These are phyloP conservation scores for Colletotrichum endophyticum DNA, from an alignment of 2,329 filamentous ascomycete genomes.

Conservation along the genomic window DNA sequence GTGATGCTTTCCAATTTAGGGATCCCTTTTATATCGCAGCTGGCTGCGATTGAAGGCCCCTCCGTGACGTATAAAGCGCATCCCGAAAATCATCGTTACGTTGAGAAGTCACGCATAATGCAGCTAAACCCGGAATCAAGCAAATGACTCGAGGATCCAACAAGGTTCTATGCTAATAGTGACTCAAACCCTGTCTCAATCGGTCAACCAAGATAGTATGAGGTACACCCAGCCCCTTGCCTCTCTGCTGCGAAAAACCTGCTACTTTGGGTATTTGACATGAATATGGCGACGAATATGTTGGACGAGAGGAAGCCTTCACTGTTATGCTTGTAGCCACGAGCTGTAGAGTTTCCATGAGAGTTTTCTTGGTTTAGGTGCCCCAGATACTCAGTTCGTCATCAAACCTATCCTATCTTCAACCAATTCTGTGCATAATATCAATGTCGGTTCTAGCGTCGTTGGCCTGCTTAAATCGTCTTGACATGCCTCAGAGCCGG, in stretches of 20 bases:
- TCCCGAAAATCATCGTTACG: fast-evolving
- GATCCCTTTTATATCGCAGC: neutral
- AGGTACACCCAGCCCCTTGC: no score
- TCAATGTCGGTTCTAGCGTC: no score
- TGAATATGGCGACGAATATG: fast-evolving
- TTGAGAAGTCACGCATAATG: neutral
- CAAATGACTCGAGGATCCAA: neutral
- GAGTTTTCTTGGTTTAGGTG: neutral
- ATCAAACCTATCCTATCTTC: fast-evolving
- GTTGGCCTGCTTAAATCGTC: fast-evolving
- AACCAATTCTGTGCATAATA: no score
- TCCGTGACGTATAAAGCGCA: neutral
- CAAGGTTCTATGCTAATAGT: neutral
- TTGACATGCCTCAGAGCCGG: neutral
- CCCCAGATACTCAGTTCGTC: neutral
- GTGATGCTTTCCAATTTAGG: neutral
- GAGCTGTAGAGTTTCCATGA: neutral
- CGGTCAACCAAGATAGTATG: no score
- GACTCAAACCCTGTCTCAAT: neutral
- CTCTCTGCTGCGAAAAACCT: no score
- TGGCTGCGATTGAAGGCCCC: fast-evolving
- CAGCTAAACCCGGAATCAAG: neutral
- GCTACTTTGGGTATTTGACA: neutral
- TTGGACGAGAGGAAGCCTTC: neutral
- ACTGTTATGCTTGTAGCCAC: fast-evolving